These are phyloP conservation scores for Cryptococcus amylolentus DNA, from an alignment of 1,284 basidiomycete genomes.

Conservation along the genomic window DNA sequence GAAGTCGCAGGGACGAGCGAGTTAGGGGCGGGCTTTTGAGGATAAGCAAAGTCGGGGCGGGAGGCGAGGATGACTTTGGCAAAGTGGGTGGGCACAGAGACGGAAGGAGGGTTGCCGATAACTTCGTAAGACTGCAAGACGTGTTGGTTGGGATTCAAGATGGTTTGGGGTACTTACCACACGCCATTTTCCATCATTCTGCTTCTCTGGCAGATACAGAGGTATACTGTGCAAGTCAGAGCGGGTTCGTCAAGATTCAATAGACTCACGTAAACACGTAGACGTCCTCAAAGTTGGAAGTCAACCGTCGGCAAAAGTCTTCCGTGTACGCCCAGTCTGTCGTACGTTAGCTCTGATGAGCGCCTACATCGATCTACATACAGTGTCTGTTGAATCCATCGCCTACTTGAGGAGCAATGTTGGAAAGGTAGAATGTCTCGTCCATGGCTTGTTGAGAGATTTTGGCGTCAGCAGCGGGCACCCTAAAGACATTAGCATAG, in stretches of 20 bases:
- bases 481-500: constrained; percentile 56
- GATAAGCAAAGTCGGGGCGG: constrained; percentile 66
- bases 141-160: background rate
- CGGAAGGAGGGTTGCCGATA: constrained; percentile 83
- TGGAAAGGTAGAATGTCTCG: constrained; percentile 91
- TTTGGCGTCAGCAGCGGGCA: constrained; percentile 97
- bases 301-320: constrained; percentile 89
- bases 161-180: constrained; percentile 53
- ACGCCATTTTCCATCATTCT: constrained; percentile 86
- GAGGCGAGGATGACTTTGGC: constrained; percentile 90
- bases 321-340: constrained; percentile 96
- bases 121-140: constrained; percentile 74
- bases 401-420: constrained; percentile 98
- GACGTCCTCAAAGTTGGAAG: constrained; percentile 80
- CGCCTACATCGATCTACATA: constrained; percentile 46
- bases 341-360: background rate
- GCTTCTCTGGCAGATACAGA: constrained; percentile 84
- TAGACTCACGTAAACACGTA: constrained; percentile 81
- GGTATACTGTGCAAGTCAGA: constrained; percentile 57
- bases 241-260: background rate
- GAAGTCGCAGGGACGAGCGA: constrained; percentile 28
- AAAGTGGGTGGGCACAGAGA: constrained; percentile 95
- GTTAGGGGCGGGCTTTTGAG: constrained; percentile 54
- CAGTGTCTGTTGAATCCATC: constrained; percentile 97
- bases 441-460: constrained; percentile 80